Base-by-base conservation (phyloP, 768 basidiomycete genomes). In the Hypholoma sublateritium region DNA sequence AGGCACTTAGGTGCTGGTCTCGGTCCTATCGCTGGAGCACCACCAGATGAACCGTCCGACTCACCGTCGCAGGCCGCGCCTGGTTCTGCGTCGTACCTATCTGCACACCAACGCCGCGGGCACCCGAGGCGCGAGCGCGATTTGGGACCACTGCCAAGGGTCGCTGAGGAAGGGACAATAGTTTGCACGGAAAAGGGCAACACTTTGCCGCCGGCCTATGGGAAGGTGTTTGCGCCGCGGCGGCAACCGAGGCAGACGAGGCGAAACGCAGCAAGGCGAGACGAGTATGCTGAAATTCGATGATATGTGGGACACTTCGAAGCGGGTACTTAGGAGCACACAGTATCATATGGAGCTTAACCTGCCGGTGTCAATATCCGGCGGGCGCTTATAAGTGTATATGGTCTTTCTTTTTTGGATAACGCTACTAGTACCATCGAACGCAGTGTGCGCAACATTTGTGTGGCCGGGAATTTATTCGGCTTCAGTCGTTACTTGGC, bases 251-350 rank as follows among this genome's bases (percentile, higher is more conserved):
- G 39, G 39, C 39, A 17, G 17, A 17, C 16, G 5, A 41, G 16
- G 17, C 39, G 17, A 17, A 41, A 14, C 16, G 39, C 16, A 13
- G n/a, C 50, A 36, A 25, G 5, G 22, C 16, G 16, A 22, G 25
- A 41, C 22, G 32, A 24, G 50, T 19, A 51, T 21, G 45, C 65
- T 62, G 70, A 41, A 41, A 41, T 41, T 5, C 39, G 17, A 41
- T 41, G 39, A 41, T n/a, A n/a, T n/a, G n/a, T n/a, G n/a, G n/a
- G n/a, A n/a, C n/a, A n/a, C 16, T 5, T 41, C 4, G 39, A 4
- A 6, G 13, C 35, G 35, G 7, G 7, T 36, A 36, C 14, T 36
- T 7, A 36, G 7, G 35, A 36, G 14, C n/a, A n/a, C n/a, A n/a
- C n/a, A n/a, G n/a, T 36, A 36, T 9, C 28, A 32, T 32, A 32